Evolutionary conservation across 192 early-diverging fungal genomes (phyloP).

Genomic region (Entomortierella lignicola): DNA sequence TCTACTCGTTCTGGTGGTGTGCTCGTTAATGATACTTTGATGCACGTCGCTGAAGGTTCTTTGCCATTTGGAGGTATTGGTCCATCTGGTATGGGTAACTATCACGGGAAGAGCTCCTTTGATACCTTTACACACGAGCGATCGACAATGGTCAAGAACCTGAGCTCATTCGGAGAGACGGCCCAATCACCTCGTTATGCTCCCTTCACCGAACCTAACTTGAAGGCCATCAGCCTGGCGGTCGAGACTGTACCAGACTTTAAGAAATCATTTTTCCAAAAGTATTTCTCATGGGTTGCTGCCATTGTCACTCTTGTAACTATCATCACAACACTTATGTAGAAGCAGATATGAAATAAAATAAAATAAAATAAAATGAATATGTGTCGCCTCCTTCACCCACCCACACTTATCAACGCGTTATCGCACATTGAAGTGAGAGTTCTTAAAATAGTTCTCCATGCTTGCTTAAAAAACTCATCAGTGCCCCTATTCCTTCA

Average conservation of each 20-base stretch:
- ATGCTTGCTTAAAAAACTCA: no score
- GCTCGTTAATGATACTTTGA: conserved; percentile 83
- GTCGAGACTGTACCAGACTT: conserved; percentile 29
- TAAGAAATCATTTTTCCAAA: conserved; percentile 34
- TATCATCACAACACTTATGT: neutral
- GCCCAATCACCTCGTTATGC: conserved; percentile 27
- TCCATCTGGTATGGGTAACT: conserved; percentile 85
- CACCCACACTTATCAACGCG: no score
- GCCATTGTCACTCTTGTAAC: conserved; percentile 22
- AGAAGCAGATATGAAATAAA: no score
- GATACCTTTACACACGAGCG: conserved; percentile 84
- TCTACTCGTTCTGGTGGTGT: conserved; percentile 82
- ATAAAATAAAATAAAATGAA: no score
- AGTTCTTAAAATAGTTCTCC: no score
- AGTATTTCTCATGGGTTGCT: conserved; percentile 33
- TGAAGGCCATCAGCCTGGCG: conserved; percentile 12
- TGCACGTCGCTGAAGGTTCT: conserved; percentile 67
- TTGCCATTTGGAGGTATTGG: conserved; percentile 93
- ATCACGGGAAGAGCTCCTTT: conserved; percentile 85
- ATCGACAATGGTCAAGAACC: conserved; percentile 66
- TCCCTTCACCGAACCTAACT: conserved; percentile 25
- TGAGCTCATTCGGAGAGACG: conserved; percentile 15
- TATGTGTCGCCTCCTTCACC: no score
- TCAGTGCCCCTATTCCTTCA: no score
- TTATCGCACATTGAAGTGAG: no score